Percentiles rank a stretch among this genome's conserved stretches.
Conservation (phyloP, 441 rosid genomes). For the Cnidoscolus chayamansa region DNA sequence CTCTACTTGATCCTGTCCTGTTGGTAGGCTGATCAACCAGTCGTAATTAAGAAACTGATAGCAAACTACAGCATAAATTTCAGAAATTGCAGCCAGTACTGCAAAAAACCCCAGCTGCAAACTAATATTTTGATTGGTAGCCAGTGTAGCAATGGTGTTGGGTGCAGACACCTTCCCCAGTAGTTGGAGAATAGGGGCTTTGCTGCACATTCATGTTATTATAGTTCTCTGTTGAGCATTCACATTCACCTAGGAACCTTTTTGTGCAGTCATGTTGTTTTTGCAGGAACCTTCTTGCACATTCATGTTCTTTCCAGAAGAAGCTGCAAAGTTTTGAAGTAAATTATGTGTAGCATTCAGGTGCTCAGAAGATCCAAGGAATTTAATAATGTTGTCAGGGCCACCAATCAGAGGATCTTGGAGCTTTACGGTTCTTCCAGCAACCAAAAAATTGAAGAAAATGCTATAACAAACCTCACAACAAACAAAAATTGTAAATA, state of each 20-base stretch:
- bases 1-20: slow-evolving; percentile 16
- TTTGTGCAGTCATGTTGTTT: slow-evolving; percentile 19
- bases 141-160: slow-evolving; percentile 13
- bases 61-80: slow-evolving; percentile 29
- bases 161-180: slow-evolving; percentile 29
- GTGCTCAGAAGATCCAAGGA: slow-evolving; percentile 30
- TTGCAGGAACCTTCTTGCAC: slow-evolving; percentile 24
- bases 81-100: slow-evolving; percentile 31
- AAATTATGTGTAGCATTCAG: slow-evolving; percentile 24
- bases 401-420: slow-evolving; percentile 34
- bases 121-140: slow-evolving; percentile 27
- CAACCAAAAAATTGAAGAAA: slow-evolving; percentile 28
- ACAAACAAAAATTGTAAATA: not conserved
- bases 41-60: slow-evolving; percentile 1
- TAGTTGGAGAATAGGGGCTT: slow-evolving; percentile 19
- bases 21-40: slow-evolving; percentile 4
- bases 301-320: slow-evolving; percentile 34
- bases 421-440: slow-evolving; percentile 34
- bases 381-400: slow-evolving; percentile 25
- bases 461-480: slow-evolving; percentile 6
- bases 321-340: slow-evolving; percentile 26
- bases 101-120: slow-evolving; percentile 35
- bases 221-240: slow-evolving; percentile 16
- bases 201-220: slow-evolving; percentile 25
- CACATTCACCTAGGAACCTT: slow-evolving; percentile 17